These are phyloP conservation scores for Blastobotrys parvus DNA, from an alignment of 805 yeast genomes.

Conservation along the genomic window DNA sequence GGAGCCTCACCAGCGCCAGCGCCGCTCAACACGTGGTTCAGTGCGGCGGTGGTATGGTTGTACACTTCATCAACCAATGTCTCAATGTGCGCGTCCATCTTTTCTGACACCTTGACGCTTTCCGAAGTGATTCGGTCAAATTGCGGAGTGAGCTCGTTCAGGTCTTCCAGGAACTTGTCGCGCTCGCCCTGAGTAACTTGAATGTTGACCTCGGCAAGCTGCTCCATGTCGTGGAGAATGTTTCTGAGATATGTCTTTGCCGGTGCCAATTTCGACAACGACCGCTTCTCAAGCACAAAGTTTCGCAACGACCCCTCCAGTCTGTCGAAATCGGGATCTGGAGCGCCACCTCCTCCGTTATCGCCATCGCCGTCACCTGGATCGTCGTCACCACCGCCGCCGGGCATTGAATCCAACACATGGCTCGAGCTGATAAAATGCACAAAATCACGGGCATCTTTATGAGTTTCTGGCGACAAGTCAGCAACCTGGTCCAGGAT, in stretches of 20 bases:
- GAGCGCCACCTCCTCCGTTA: conserved; percentile 20
- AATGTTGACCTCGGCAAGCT: conserved; percentile 56
- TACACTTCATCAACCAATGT: conserved; percentile 48
- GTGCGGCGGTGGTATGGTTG: conserved; percentile 46
- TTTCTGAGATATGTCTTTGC: conserved; percentile 81
- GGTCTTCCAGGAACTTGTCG: conserved; percentile 37
- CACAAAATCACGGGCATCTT: conserved; percentile 81
- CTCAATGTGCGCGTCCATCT: conserved; percentile 59
- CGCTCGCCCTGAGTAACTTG: conserved; percentile 44
- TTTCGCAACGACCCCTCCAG: conserved; percentile 78
- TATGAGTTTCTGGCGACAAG: conserved; percentile 84
- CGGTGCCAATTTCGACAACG: conserved; percentile 82
- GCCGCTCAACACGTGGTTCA: conserved; percentile 38
- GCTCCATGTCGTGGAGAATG: conserved; percentile 54
- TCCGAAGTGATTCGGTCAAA: conserved; percentile 46
- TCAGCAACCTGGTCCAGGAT: conserved; percentile 79
- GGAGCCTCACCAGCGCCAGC: conserved; percentile 36
- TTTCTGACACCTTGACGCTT: conserved; percentile 48
- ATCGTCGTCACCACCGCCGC: conserved; percentile 28
- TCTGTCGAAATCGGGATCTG: conserved; percentile 50
- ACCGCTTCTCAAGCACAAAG: conserved; percentile 81
- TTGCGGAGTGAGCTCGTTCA: conserved; percentile 54
- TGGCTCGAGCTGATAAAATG: conserved; percentile 77
- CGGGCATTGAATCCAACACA: conserved; percentile 33
- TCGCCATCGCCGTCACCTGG: conserved; percentile 28